Base-by-base conservation (phyloP, 192 early-diverging fungal genomes). In the Borealophlyctis nickersoniae region DNA sequence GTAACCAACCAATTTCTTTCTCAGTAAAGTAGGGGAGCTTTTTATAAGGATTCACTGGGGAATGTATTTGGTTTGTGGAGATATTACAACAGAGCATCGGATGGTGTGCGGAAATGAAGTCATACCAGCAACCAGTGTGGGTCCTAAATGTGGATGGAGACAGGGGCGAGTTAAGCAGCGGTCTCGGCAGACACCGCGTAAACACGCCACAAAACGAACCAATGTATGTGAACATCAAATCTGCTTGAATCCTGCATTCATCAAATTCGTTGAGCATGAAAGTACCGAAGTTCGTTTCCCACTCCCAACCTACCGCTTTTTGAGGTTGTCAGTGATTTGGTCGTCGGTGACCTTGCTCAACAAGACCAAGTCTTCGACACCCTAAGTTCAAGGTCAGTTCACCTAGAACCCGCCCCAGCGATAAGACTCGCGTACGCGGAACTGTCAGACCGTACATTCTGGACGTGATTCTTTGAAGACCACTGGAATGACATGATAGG, bases 11-110 rank as follows among this genome's bases (percentile, higher is more conserved):
- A 56, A 99, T 86, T 49, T 97, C 86, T 52, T 90, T 88, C 54
- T 91, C 87, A 2, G 92, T 95, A 67, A 96, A 99, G 57, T 96
- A 94, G 35, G 92, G 92, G 49, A 98, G 80, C 66, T 95, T 92
- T 66, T 89, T 90, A 83, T 96, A 99, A 26, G 96, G 96, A 69
- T 99, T 99, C 30, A 98, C 93, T 83, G 84, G 84, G 64, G n/a
- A n/a, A n/a, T n/a, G n/a, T n/a, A n/a, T n/a, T n/a, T n/a, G n/a
- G n/a, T n/a, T n/a, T n/a, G n/a, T n/a, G n/a, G n/a, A n/a, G n/a
- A n/a, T n/a, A n/a, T n/a, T n/a, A n/a, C n/a, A n/a, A n/a, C n/a
- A n/a, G n/a, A n/a, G n/a, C n/a, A n/a, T n/a, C n/a, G n/a, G n/a
- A n/a, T n/a, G n/a, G n/a, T n/a, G n/a, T n/a, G n/a, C n/a, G n/a